Base-by-base conservation (phyloP, 345 rosid species). In the Aegle marmelos region DNA sequence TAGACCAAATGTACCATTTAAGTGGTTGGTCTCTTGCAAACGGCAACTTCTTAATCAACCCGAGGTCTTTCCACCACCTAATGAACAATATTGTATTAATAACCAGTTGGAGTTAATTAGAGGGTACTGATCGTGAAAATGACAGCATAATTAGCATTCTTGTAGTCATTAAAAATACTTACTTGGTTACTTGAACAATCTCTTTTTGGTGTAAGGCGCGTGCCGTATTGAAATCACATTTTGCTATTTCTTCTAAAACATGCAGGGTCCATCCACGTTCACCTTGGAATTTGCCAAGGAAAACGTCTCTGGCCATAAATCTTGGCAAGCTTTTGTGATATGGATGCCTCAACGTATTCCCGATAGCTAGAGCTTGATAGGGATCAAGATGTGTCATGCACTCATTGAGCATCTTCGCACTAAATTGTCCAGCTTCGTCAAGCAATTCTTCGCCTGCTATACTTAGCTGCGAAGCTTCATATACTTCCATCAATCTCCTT, bases 21-120 rank as follows among this genome's bases (percentile, higher is more conserved):
- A 82, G 30, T 59, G 91, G 89, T 71, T 87, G 90, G 61, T 86
- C 82, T 80, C 96, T 86, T 45, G 86, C 89, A 76, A 87, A 82
- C 58, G 13, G 24, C 73, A 88, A 74, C 69, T 87, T 84, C 80
- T 87, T 78, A 0, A 82, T 66, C 77, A 90, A 80, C 37, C 86
- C 89, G 4, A 86, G 78, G 5, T 82, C 86, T 75, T 79, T 79
- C 95, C 95, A 91, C 93, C 95, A 91, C 58, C 95, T 91, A 71
- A 45, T 13, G 50, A 13, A 13, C 4, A 45, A 45, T 45, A 13
- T 45, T 45, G 50, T 13, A 11, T 45, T 13, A 45, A 45, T 3
- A 45, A 45, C 50, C 1, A 1, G 50, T 0, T 41, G 13, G 17
- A 45, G 17, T 45, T 13, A 13, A 13, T 45, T 11, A 70, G 19